Base-by-base conservation (phyloP, 2,329 filamentous ascomycete species). In the Epichloe amarillans region DNA sequence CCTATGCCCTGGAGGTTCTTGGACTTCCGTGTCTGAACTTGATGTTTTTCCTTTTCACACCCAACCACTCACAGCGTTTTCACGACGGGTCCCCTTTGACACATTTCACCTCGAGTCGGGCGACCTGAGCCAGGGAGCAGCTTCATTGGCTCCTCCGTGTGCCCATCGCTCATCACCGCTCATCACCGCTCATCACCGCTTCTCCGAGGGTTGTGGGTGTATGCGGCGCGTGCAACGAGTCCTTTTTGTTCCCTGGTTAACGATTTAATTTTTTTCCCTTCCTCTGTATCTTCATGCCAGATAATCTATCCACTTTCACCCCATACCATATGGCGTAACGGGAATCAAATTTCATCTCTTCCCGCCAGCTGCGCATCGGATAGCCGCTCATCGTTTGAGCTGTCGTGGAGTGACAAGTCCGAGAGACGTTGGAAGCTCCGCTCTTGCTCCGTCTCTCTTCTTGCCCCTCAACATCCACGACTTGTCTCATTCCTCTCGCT, bases 71-170 rank as follows among this genome's bases (percentile, higher is more conserved):
- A 41, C 17, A 36, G 12, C 12, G 26, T 42, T 30, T 21, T 15
- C 14, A 12, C 30, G 42, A 30, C 35, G 19, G 14, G 26, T 46
- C 47, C 42, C 50, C 50, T 50, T 50, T 50, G 49, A 51, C 35
- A 52, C 46, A 40, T 10, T 39, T 49, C 44, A 46, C 50, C 52
- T 42, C 41, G 43, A 33, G 39, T 50, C 37, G 52, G 52, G 35
- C 53, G 19, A 55, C 53, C 50, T 50, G 52, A 44, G 33, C 54
- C 45, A 56, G 49, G 54, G 49, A 37, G 12, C 26, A 30, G 40
- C 50, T 47, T 50, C 46, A 56, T 56, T 57, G 56, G 56, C 42
- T 49, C 49, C 49, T 44, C 38, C 43, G 37, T 33, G 39, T 26
- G 23, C 49, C 39, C 37, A 33, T 47, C 47, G n/a, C 35, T 23